Base-by-base conservation (phyloP, 2,329 filamentous ascomycete genomes). In the Ceratocystis harringtonii region DNA sequence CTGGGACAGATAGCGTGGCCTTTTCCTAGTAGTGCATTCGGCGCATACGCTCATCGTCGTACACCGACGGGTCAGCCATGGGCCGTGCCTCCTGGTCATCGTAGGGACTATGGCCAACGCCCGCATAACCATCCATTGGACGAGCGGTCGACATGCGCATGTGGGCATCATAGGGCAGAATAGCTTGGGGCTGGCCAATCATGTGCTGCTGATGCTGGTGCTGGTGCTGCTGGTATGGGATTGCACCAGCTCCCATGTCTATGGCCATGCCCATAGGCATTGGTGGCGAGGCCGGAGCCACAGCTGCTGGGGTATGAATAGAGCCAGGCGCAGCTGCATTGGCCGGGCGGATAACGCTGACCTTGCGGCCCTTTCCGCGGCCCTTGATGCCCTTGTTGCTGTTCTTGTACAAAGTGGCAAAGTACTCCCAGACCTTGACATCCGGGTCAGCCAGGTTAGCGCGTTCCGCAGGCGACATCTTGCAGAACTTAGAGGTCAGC, bases 351-450 rank as follows among this genome's bases (percentile, higher is more conserved):
- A 72, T 71, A 44, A 67, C 44, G 7, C 72, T 71, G 64, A 91
- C 87, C 66, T 84, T 85, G 66, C 90, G 81, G 70, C 92, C 89
- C 73, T 92, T 94, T 55, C 94, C 94, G 58, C 94, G 85, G 10
- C 94, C 94, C 76, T 96, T 97, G 79, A 97, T 96, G 1, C 94
- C 94, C 75, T 96, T 96, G 81, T 97, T 97, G 76, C 88, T 92
- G 76, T 97, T 95, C 79, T 95, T 96, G 81, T 96, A 96, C n/a
- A 96, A 80, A 0, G 81, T 81, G 3, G 86, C 82, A 72, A 97
- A 94, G 76, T 96, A 95, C 70, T 88, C 83, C 78, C 88, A 90
- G 62, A 96, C 79, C 67, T 90, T 86, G 68, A 83, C 85, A 71
- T 96, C 90, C 3, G 76, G 75, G 50, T 85, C 80, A 2, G 79